phyloP scores from a whole-genome alignment of 306 rosid genomes.

The Alnus rubra region DNA sequence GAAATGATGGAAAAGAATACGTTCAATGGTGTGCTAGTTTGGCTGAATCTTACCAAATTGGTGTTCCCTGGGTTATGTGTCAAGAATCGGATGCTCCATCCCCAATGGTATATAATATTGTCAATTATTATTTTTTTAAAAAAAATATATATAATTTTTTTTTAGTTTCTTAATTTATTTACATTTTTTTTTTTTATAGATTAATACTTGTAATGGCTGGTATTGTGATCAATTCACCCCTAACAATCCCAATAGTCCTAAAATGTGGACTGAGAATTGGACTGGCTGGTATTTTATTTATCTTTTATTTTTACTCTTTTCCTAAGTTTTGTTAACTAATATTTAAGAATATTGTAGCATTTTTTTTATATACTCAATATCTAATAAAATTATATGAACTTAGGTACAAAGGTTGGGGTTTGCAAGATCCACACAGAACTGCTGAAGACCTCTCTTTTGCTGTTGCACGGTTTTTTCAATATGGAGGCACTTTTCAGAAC shows the following conservation, averaged over 20 bases:
- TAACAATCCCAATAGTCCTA: slow-evolving; percentile 7
- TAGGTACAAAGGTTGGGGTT: slow-evolving; percentile 47
- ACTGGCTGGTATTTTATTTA: slow-evolving; percentile 15
- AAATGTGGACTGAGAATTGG: slow-evolving; percentile 35
- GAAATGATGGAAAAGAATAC: slow-evolving; percentile 29
- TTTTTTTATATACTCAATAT: neutral
- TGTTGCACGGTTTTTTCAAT: slow-evolving; percentile 40
- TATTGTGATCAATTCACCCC: slow-evolving; percentile 21
- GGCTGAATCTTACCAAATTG: slow-evolving; percentile 32
- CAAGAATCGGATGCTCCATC: slow-evolving; percentile 36
- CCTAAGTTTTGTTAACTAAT: neutral
- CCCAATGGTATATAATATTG: slow-evolving; percentile 28
- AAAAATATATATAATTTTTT: too few species aligned
- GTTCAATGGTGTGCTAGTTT: slow-evolving; percentile 39
- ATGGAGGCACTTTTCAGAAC: slow-evolving; percentile 40
- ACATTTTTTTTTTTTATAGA: neutral
- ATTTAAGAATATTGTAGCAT: too few species aligned
- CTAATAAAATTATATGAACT: too few species aligned
- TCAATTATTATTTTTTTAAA: too few species aligned
- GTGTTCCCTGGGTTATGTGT: slow-evolving; percentile 48
- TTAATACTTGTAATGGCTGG: slow-evolving; percentile 18
- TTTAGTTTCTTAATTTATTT: neutral
- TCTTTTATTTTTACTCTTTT: too few species aligned
- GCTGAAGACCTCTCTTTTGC: slow-evolving; percentile 46
- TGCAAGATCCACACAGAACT: slow-evolving; percentile 34